Conservation (phyloP, 2,329 filamentous ascomycete genomes). For the Keithomyces neogunnii region DNA sequence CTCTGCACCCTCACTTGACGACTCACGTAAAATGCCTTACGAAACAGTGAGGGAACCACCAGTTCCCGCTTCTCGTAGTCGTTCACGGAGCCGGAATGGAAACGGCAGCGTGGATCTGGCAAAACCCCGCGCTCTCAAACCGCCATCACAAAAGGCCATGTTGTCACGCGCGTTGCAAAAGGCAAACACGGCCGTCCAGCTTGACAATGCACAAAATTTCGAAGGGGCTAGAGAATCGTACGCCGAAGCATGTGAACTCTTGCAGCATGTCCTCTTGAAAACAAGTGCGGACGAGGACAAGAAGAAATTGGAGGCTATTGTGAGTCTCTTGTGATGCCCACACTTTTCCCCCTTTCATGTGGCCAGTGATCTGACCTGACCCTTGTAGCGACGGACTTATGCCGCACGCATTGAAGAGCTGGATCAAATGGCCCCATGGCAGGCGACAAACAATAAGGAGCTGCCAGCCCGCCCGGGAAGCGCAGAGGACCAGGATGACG, state of each 20-base stretch:
- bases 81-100: constrained; percentile 23
- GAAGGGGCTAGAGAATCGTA: constrained; percentile 88
- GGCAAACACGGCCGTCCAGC: constrained; percentile 87
- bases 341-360: background rate
- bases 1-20: constrained; percentile 2
- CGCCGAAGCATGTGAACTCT: constrained; percentile 76
- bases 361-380: background rate
- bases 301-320: constrained; percentile 86
- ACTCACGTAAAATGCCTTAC: constrained; percentile 19
- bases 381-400: constrained; percentile 70
- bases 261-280: constrained; percentile 79
- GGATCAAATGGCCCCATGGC: constrained; percentile 56
- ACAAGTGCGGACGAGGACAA: constrained; percentile 81
- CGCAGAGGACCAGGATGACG: constrained; percentile 14
- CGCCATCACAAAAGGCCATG: constrained; percentile 86
- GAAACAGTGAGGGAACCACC: constrained; percentile 21
- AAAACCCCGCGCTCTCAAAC: constrained; percentile 25
- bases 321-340: constrained; percentile 38
- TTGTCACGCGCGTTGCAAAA: constrained; percentile 91
- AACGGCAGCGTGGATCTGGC: constrained; percentile 23
- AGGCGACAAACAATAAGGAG: constrained; percentile 56
- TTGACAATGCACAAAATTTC: constrained; percentile 94
- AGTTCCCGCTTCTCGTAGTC: constrained; percentile 15
- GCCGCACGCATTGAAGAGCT: constrained; percentile 83
- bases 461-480: constrained; percentile 65